Base-by-base conservation (phyloP, 257 asterid species). In the Plantago ovata region DNA sequence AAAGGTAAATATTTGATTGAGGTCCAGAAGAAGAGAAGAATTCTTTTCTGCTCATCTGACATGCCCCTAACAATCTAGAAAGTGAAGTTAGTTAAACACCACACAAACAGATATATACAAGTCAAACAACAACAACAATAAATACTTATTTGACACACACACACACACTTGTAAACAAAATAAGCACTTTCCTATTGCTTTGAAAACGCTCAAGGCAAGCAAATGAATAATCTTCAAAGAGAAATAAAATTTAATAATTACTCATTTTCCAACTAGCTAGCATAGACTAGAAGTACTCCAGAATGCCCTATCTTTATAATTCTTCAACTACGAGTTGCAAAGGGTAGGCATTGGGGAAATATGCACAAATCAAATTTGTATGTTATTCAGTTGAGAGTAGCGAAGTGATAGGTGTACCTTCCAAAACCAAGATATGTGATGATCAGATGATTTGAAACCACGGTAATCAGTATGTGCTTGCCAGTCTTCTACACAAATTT, bases 1-100 rank as follows among this genome's bases (percentile, higher is more conserved):
- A 77, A 28, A 0, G 98, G 98, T 42, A 92, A 65, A 72, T 80
- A 80, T 56, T 88, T 92, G 56, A 85, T 79, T 3, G 96, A n/a
- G n/a, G n/a, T n/a, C n/a, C n/a, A n/a, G n/a, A n/a, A n/a, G n/a
- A n/a, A n/a, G n/a, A n/a, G n/a, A 92, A 92, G 91, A 68, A 80
- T 66, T 74, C 71, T 84, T 63, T 72, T 85, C 81, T 86, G 90
- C 75, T 92, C 94, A 1, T 68, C 61, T 0, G 96, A 65, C 98
- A 92, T 92, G 40, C 56, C 19, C 45, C 64, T 91, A 10, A 92
- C 88, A 62, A 68, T 71, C 98, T 87, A 79, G 41, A 72, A 24
- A 36, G 55, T 59, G 58, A 56, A 70, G 36, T 40, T 48, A 45
- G 45, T 24, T 15, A 22, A 2, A 41, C 9, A 44, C 3, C 38